A percentile compares a stretch with the other conserved stretches of the same genome.
phyloP scores from a whole-genome alignment of 2,329 filamentous ascomycete species.

The Neurospora sp. region DNA sequence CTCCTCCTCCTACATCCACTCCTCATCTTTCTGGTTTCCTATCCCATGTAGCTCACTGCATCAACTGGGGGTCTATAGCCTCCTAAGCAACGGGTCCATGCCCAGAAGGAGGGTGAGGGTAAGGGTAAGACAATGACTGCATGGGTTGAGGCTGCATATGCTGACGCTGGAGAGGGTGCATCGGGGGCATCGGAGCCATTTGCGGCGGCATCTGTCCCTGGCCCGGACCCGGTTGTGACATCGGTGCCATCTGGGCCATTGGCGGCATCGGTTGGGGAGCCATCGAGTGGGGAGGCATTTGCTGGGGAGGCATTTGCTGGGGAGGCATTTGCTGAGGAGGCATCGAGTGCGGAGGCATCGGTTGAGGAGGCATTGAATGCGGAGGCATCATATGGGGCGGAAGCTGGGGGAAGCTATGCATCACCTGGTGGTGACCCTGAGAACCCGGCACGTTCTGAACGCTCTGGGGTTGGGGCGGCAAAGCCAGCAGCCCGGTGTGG shows the following conservation, averaged over 20 bases:
- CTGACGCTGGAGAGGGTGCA: background rate
- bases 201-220: background rate
- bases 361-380: background rate
- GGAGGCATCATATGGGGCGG: background rate
- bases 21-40: background rate
- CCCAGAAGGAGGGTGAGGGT: background rate
- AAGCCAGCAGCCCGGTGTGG: slow-evolving; percentile 5
- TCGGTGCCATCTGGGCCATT: background rate
- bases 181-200: background rate
- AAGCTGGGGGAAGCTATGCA: background rate
- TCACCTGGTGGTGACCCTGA: background rate
- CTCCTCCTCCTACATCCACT: background rate
- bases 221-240: background rate
- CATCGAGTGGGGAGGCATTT: background rate
- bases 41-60: background rate
- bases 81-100: background rate
- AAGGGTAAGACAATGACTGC: background rate
- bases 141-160: background rate
- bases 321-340: background rate
- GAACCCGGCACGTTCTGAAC: background rate
- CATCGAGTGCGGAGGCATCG: background rate
- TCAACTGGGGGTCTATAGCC: background rate
- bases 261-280: background rate
- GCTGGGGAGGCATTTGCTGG: background rate
- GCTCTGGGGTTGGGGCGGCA: slow-evolving; percentile 5